Base-by-base conservation (phyloP, 441 rosid genomes). In the Adansonia madagascariensis region DNA sequence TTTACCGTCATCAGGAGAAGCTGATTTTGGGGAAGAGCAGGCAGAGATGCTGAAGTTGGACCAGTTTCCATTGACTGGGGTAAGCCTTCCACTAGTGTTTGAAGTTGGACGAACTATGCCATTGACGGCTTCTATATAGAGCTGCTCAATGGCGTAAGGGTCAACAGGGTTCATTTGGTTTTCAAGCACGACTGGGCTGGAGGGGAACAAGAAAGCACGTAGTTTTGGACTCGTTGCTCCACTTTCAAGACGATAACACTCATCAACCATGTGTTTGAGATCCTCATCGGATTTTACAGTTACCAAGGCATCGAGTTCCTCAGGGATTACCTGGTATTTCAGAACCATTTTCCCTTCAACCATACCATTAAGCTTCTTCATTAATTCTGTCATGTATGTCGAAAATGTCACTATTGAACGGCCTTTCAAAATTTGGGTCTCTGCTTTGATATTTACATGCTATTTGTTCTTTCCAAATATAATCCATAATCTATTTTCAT, bases 181-280 rank as follows among this genome's bases (percentile, higher is more conserved):
- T 73, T 91, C 92, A 0, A 81, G 8, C 12, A 82, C 15, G 1
- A 84, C n/a, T 0, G 88, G 90, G 39, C 67, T 83, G 27, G 84
- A 47, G 35, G 95, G 93, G 80, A 92, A 91, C 81, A 93, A 76
- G 79, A 90, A 95, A 5, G 92, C 81, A 44, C 94, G 85, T 6
- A 91, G 86, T 81, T 86, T 87, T 0, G 94, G 81, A 44, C 80
- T 79, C 49, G 6, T 88, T 85, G 20, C 85, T 89, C 66, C 84
- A 6, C 44, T 82, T 55, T 80, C 93, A 31, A 86, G 92, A 7
- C 89, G 92, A 41, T 83, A 81, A 35, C 84, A 80, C 71, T 95
- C 97, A 0, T 95, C 97, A 10, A 95, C 49, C 98, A 95, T 91
- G 80, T 90, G 92, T 79, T 84, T 88, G n/a, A 93, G 79, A 85